Percentiles rank a stretch among this genome's conserved stretches.
These are phyloP conservation scores for Wakefieldia striispora DNA, from an alignment of 768 basidiomycete genomes.

Conservation along the genomic window DNA sequence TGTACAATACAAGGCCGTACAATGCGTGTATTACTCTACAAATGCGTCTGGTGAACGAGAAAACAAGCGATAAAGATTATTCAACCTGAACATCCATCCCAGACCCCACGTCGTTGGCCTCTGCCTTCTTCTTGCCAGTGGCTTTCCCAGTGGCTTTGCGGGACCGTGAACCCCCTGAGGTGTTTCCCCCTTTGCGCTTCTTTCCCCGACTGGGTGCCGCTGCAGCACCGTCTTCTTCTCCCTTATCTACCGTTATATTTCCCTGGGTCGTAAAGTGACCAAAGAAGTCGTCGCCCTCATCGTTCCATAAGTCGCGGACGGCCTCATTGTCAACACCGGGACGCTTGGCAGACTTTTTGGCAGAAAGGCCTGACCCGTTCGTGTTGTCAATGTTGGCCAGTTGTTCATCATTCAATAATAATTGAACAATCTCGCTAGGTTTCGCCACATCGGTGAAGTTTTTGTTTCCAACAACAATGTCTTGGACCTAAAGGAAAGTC, in stretches of 20 bases:
- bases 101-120: conserved; percentile 23
- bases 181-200: conserved; percentile 32
- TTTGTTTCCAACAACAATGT: conserved; percentile 98
- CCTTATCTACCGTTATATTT: conserved; percentile 19
- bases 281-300: conserved; percentile 87
- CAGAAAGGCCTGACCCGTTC: conserved; percentile 35
- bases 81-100: conserved; percentile 27
- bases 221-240: conserved; percentile 30
- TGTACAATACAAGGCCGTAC: conserved; percentile 31
- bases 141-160: conserved; percentile 34
- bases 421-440: conserved; percentile 94
- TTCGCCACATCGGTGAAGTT: conserved; percentile 90
- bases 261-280: conserved; percentile 47
- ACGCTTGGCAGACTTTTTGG: conserved; percentile 36
- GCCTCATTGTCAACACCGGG: conserved; percentile 33
- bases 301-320: conserved; percentile 74
- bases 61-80: conserved; percentile 8
- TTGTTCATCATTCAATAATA: conserved; percentile 94
- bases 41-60: conserved; percentile 13
- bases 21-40: conserved; percentile 33
- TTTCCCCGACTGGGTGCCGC: conserved; percentile 29
- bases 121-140: conserved; percentile 31
- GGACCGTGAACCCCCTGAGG: conserved; percentile 17
- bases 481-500: conserved; percentile 72
- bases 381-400: conserved; percentile 65